phyloP scores from a whole-genome alignment of 768 basidiomycete species.

The Suillus weaverae region DNA sequence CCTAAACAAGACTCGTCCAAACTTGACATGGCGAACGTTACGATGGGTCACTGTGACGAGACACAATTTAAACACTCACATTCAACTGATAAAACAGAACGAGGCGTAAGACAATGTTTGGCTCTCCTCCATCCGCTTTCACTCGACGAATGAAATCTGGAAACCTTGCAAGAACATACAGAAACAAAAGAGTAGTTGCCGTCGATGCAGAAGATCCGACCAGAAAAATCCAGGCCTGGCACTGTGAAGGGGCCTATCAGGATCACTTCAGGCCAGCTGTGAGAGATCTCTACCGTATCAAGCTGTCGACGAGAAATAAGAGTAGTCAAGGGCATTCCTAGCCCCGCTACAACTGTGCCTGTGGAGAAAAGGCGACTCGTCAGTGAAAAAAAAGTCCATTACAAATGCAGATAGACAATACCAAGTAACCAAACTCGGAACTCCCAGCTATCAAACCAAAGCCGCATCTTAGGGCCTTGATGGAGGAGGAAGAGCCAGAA shows the following conservation, averaged over 20 bases:
- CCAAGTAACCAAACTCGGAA: constrained; percentile 72
- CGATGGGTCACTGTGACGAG: constrained; percentile 2
- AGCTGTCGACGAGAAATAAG: constrained; percentile 58
- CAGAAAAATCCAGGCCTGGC: constrained; percentile 74
- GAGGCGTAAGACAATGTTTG: constrained; percentile 71
- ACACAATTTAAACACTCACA: constrained; percentile 41
- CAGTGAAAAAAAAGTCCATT: constrained; percentile 12
- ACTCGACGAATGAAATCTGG: constrained; percentile 70
- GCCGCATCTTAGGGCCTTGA: constrained; percentile 66
- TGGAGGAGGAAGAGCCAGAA: constrained; percentile 85
- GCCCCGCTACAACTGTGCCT: constrained; percentile 64
- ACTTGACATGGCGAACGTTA: constrained; percentile 36
- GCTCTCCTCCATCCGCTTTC: constrained; percentile 71
- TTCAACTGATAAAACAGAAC: constrained; percentile 78
- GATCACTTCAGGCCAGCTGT: constrained; percentile 3
- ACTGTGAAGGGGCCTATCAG: constrained; percentile 40
- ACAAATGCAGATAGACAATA: constrained; percentile 25
- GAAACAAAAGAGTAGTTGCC: constrained; percentile 64
- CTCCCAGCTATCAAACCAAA: constrained; percentile 83
- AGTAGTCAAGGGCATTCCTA: constrained; percentile 73
- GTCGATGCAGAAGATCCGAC: constrained; percentile 67
- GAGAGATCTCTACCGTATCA: constrained; percentile 45
- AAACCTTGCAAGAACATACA: constrained; percentile 71
- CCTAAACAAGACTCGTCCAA: constrained; percentile 71
- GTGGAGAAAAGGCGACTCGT: constrained; percentile 14